Evolutionary conservation across 768 basidiomycete genomes (phyloP).

Genomic region (Russula sp.): DNA sequence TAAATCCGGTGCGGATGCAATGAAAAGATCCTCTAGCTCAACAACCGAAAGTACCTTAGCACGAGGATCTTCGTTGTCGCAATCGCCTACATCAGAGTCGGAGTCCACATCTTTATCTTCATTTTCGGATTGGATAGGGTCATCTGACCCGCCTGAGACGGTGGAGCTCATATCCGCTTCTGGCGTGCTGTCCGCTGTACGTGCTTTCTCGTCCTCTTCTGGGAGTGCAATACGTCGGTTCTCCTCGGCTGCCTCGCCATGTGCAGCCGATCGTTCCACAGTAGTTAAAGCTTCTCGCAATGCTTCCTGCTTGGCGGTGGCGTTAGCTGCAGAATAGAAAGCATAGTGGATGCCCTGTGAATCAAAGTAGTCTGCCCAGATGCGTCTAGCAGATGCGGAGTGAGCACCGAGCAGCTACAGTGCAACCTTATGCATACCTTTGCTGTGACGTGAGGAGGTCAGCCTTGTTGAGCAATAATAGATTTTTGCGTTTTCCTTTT

Average conservation of each 20-base stretch:
- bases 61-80: constrained; percentile 53
- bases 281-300: constrained; percentile 42
- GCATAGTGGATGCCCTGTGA: constrained; percentile 67
- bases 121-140: constrained; percentile 17
- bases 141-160: constrained; percentile 26
- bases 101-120: constrained; percentile 38
- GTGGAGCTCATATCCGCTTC: constrained; percentile 32
- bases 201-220: constrained; percentile 29
- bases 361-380: constrained; percentile 94
- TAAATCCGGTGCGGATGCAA: constrained; percentile 63
- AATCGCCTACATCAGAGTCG: constrained; percentile 47
- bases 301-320: constrained; percentile 75
- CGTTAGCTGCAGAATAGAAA: constrained; percentile 91
- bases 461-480: constrained; percentile 93
- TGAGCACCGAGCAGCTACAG: background rate
- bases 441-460: constrained; percentile 85
- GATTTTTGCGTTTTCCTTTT: constrained; percentile 60
- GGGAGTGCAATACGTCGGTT: background rate
- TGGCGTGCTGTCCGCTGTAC: constrained; percentile 24
- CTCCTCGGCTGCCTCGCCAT: constrained; percentile 7
- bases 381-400: constrained; percentile 40
- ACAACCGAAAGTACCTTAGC: constrained; percentile 76
- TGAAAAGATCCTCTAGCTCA: constrained; percentile 83
- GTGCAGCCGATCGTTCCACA: background rate
- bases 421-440: constrained; percentile 45